Evolutionary conservation across 306 rosid genomes (phyloP).

Genomic region (Trichosanthes truncata): DNA sequence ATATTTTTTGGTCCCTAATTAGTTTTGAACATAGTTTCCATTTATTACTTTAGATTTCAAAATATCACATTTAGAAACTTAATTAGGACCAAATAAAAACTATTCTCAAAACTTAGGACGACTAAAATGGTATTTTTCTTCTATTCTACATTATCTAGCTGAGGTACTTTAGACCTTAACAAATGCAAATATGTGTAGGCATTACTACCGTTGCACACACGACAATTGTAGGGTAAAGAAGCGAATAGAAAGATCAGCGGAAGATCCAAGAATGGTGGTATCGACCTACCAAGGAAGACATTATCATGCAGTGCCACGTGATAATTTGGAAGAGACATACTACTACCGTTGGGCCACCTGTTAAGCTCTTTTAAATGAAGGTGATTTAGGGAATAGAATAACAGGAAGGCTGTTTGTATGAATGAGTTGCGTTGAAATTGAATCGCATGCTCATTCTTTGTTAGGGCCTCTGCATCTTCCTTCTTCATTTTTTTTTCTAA

Average conservation of each 20-base stretch:
- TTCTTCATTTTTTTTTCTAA: too few relatives aligned
- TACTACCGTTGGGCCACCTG: not conserved
- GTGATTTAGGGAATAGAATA: not conserved
- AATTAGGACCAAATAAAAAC: too few relatives aligned
- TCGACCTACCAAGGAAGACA: constrained; percentile 8
- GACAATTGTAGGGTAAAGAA: constrained; percentile 3
- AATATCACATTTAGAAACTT: too few relatives aligned
- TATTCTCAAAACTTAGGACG: too few relatives aligned
- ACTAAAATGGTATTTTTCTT: too few relatives aligned
- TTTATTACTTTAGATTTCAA: too few relatives aligned
- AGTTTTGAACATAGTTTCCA: too few relatives aligned
- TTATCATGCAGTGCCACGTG: not conserved
- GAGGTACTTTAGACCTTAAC: too few relatives aligned
- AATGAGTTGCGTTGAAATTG: not conserved
- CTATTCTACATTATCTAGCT: too few relatives aligned
- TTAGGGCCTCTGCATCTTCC: not conserved
- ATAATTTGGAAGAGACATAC: not conserved
- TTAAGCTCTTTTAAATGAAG: not conserved
- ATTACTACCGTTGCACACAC: constrained; percentile 3
- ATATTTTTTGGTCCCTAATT: too few relatives aligned
- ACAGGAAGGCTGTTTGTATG: not conserved
- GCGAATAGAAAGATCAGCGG: not conserved
- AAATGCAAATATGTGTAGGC: not conserved
- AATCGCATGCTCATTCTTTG: not conserved
- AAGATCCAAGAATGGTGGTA: constrained; percentile 6